phyloP scores from a whole-genome alignment of 2,329 filamentous ascomycete species.

The Fusarium veterinarium region DNA sequence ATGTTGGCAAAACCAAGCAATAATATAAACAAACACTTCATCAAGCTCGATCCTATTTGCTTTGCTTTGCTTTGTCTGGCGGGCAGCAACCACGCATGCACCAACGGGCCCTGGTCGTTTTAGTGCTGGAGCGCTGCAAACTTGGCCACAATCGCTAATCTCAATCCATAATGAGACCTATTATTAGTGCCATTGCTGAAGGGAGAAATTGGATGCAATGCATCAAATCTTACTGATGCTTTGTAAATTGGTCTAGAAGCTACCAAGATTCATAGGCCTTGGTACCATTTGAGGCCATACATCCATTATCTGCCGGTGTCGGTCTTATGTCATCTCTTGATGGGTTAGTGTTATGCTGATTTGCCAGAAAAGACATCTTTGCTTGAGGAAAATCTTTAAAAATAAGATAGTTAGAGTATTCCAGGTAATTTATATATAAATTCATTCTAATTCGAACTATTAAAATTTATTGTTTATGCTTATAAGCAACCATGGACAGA shows the following conservation, averaged over 20 bases:
- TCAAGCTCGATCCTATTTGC: constrained; percentile 5
- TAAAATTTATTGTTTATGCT: neutral
- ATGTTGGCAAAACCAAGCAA: neutral
- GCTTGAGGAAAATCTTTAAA: neutral
- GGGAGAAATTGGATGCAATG: neutral
- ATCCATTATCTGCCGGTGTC: neutral
- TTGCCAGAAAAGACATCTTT: neutral
- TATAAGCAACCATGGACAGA: neutral
- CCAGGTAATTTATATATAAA: neutral
- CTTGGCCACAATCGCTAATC: constrained; percentile 18
- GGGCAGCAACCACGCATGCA: constrained; percentile 33
- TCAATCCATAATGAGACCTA: neutral
- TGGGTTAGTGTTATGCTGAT: neutral
- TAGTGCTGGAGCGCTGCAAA: constrained; percentile 18
- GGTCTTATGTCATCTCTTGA: neutral
- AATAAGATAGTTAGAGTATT: neutral
- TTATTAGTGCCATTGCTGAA: neutral
- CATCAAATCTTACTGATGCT: neutral
- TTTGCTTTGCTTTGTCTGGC: constrained; percentile 17
- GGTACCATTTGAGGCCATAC: neutral
- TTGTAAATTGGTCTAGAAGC: neutral
- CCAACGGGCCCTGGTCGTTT: constrained; percentile 20
- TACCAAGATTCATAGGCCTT: neutral
- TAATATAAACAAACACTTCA: constrained; percentile 4
- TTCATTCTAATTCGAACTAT: neutral